These are phyloP conservation scores for Saccharomyces hybrid DNA, from an alignment of 1,139 yeast species.

Conservation along the genomic window DNA sequence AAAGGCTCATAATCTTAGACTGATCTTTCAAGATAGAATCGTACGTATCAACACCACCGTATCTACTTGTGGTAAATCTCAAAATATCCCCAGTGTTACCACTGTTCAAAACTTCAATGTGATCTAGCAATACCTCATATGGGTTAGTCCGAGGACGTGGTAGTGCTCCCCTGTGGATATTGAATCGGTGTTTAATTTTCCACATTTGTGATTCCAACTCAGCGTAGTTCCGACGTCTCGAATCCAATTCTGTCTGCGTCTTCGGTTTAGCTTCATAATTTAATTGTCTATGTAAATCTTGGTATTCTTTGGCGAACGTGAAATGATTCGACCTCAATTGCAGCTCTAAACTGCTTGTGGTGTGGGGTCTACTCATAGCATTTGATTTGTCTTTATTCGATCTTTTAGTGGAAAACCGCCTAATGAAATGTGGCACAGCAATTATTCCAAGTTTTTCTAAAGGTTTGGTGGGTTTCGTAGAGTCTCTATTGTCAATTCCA, in stretches of 20 bases:
- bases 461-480: neutral
- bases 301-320: constrained; percentile 11
- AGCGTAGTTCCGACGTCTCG: constrained; percentile 12
- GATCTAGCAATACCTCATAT: constrained; percentile 21
- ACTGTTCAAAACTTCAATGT: constrained; percentile 23
- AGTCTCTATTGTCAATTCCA: neutral
- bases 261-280: constrained; percentile 1
- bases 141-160: constrained; percentile 18
- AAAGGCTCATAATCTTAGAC: neutral
- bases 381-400: neutral
- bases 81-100: constrained; percentile 25
- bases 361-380: constrained; percentile 6
- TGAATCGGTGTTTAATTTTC: constrained; percentile 23
- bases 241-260: constrained; percentile 8
- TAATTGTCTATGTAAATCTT: constrained; percentile 10
- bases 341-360: constrained; percentile 12
- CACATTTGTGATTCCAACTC: constrained; percentile 17
- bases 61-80: constrained; percentile 26
- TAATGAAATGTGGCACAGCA: constrained; percentile 14
- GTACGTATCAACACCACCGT: constrained; percentile 15
- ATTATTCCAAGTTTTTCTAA: constrained; percentile 9
- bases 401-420: constrained; percentile 7
- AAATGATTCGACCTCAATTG: constrained; percentile 11
- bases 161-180: constrained; percentile 21
- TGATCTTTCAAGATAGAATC: constrained; percentile 1